phyloP scores from a whole-genome alignment of 331 rosid species.

The Arachis monticola region DNA sequence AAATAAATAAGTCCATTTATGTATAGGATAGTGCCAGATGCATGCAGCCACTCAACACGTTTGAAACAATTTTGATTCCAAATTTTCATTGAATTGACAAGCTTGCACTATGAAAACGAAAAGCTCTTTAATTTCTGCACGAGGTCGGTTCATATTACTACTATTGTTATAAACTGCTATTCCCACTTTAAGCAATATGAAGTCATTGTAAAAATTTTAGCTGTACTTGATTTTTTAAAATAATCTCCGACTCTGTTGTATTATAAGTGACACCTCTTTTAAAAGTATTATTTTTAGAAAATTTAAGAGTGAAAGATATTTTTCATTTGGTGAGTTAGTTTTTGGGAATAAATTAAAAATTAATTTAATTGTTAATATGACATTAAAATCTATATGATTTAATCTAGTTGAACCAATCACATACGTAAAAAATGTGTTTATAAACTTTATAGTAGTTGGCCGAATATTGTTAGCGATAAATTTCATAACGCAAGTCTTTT shows the following conservation, averaged over 20 bases:
- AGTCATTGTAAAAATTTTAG: not conserved
- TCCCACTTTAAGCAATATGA: not conserved
- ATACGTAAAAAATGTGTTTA: too few species aligned
- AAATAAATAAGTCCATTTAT: slow-evolving; percentile 22
- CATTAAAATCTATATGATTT: too few species aligned
- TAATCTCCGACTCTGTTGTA: too few species aligned
- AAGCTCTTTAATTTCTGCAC: not conserved
- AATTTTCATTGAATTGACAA: slow-evolving; percentile 28
- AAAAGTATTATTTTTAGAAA: too few species aligned
- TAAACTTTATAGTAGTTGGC: not conserved
- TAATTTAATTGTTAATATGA: too few species aligned
- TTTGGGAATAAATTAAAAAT: too few species aligned
- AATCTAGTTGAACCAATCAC: too few species aligned
- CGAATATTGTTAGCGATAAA: not conserved
- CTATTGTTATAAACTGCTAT: not conserved
- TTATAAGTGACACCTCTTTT: too few species aligned
- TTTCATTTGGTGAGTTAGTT: too few species aligned
- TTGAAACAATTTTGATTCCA: slow-evolving; percentile 26
- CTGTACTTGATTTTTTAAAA: not conserved
- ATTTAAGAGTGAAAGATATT: too few species aligned
- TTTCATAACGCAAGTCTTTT: not conserved
- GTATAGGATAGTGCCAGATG: slow-evolving; percentile 39
- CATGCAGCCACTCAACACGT: slow-evolving; percentile 43
- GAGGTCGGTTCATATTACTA: not conserved
- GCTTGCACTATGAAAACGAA: not conserved